Conservation (phyloP, 805 yeast species). For the Hermanozyma aechmeae region DNA sequence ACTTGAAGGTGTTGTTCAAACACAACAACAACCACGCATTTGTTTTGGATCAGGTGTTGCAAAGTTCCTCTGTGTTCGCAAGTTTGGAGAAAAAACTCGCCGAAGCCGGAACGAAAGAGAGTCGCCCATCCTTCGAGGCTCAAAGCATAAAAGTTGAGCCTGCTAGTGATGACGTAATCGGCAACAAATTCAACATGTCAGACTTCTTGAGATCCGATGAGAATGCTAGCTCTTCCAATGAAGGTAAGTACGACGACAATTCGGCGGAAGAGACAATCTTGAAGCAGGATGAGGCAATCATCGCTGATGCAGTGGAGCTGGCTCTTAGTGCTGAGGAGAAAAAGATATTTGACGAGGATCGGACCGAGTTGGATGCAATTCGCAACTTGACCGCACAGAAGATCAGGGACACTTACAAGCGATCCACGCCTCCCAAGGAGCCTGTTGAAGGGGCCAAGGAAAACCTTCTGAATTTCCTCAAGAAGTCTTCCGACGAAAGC, state of each 20-base stretch:
- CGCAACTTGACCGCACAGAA: conserved; percentile 10
- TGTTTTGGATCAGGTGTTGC: conserved; percentile 25
- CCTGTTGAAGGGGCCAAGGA: conserved; percentile 20
- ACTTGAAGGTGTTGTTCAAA: conserved; percentile 22
- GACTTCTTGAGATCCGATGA: too few species aligned
- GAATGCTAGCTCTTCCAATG: too few species aligned
- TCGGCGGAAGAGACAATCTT: too few species aligned
- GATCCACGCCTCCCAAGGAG: conserved; percentile 1
- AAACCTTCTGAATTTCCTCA: conserved; percentile 30
- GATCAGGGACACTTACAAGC: conserved; percentile 9
- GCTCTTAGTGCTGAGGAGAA: too few species aligned
- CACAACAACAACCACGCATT: conserved; percentile 22
- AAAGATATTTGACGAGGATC: conserved; percentile 2
- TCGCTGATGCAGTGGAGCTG: too few species aligned
- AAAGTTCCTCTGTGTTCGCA: conserved; percentile 17
- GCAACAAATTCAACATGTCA: conserved; percentile 1
- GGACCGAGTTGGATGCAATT: conserved; percentile 9
- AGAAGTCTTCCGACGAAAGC: conserved; percentile 31
- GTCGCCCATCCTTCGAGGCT: background rate
- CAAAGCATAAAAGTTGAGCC: background rate
- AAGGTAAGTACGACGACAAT: too few species aligned
- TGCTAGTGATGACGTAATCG: background rate
- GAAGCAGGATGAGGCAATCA: too few species aligned
- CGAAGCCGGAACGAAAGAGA: conserved; percentile 1
- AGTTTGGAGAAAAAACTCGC: conserved; percentile 9